Evolutionary conservation across 345 rosid genomes (phyloP), one percentile per base, ranked within the genome.

Genomic region (Euphorbia tirucalli): DNA sequence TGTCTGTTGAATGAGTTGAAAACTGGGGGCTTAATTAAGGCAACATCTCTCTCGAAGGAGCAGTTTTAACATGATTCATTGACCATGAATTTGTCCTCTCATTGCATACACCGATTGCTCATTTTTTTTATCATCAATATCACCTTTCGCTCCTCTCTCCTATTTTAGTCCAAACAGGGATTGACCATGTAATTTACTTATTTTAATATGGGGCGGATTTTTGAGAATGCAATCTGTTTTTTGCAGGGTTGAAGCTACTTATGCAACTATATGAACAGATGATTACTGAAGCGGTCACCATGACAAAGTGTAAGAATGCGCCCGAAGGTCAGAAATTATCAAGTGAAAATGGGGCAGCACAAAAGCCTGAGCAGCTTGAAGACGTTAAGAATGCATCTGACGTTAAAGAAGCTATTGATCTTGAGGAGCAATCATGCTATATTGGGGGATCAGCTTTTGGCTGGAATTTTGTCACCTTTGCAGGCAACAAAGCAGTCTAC

Each of bases 361-460:
- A 74, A 71, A 78, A 74, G 60, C 81, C 68, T 37, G 50, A 67
- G 54, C 79, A 65, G 64, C 61, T 54, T 3, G 78, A 58, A 41
- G 73, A 75, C 19, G 27, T 54, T 68, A 55, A 68, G 66, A 74
- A 71, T 62, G 71, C 82, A 32, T 66, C 88, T 59, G 85, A 81
- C 63, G 63, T 60, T 74, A 87, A 13, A 50, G 81, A 60, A 66
- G 49, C 85, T 57, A 81, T 71, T n/a, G 76, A 75, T 58, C 52
- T 68, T 35, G 74, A 71, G 70, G 65, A 70, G 48, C 76, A 65
- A 1, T 65, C 83, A 3, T 58, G 71, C n/a, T 79, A 87, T 46
- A 84, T 88, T n/a, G 99, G 97, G 22, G 92, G 97, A 15, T 92
- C 96, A 0, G 91, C 91, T 31, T 90, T 90, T 72, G 99, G 97